Percentiles rank a stretch among this genome's conserved stretches.
Conservation (phyloP, 148 eudicot species). For the Talinum fruticosum region DNA sequence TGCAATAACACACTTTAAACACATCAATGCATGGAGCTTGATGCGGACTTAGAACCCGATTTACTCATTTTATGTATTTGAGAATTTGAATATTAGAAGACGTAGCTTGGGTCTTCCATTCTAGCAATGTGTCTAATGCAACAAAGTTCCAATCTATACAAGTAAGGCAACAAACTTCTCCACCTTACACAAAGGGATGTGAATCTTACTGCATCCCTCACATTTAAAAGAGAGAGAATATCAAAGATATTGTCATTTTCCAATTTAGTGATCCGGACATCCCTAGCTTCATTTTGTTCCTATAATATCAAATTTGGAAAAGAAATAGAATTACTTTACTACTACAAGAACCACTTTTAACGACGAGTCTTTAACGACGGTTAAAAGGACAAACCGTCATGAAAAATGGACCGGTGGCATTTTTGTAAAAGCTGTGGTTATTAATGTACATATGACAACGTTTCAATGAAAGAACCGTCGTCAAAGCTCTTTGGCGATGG, state of each 20-base stretch:
- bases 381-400: no score
- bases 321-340: no score
- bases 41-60: constrained; percentile 13
- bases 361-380: no score
- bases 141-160: constrained; percentile 9
- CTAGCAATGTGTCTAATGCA: neutral
- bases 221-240: constrained; percentile 11
- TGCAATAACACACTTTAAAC: constrained; percentile 8
- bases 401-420: no score
- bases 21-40: constrained; percentile 7
- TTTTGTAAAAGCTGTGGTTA: no score
- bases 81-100: neutral
- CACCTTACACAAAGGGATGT: constrained; percentile 18
- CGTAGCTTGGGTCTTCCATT: neutral
- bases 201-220: constrained; percentile 17
- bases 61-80: constrained; percentile 10
- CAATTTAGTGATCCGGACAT: constrained; percentile 13
- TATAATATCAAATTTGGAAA: no score
- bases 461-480: no score
- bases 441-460: no score
- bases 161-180: constrained; percentile 12
- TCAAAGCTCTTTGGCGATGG: no score
- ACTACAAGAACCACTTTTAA: no score
- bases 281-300: no score
- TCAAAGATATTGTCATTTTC: constrained; percentile 9